Evolutionary conservation across 116 monocot species (phyloP), one percentile per base, ranked within the genome.

Genomic region (Phalaenopsis hybrid): DNA sequence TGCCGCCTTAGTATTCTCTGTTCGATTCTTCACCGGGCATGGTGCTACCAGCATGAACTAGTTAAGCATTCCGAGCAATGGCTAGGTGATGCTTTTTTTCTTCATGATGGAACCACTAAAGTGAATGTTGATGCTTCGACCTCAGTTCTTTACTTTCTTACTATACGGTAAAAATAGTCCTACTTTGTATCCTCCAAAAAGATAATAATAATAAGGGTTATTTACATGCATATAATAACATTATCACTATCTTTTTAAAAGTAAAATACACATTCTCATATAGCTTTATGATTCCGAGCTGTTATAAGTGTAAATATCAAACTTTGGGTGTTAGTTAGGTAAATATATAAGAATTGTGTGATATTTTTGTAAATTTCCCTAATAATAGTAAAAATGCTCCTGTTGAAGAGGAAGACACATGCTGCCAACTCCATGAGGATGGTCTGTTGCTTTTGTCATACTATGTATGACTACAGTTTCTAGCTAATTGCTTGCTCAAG

Each of bases 21-120:
- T 83, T 73, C 69, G 83, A 43, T 55, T 83, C 55, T 83, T 78
- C 46, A 70, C 67, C 79, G 21, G 37, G 23, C 33, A 78, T 34
- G 61, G 51, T 21, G 44, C 44, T 44, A 68, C 57, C 37, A 79
- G 43, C 59, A 61, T 41, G 57, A 83, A 72, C 57, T 83, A 79
- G 69, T 6, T 25, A 13, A 45, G 48, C n/a, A 17, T 67, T 80
- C 34, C 67, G 51, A 7, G 61, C 61, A 51, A 51, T 11, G 51
- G 51, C 2, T 49, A 51, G 51, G 51, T 51, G 51, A 11, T 51
- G 13, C 51, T 13, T 51, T 51, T 51, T 51, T 51, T 51, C 51
- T 51, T 51, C 51, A 51, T 51, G 51, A 11, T 51, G 51, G 51
- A 11, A 21, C 16, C 21, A 61, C 61, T 21, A 6, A 6, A 61